A percentile compares a stretch with the other conserved stretches of the same genome.
phyloP scores from a whole-genome alignment of 2,329 filamentous ascomycete species.

The Ophiosphaerella narmari region DNA sequence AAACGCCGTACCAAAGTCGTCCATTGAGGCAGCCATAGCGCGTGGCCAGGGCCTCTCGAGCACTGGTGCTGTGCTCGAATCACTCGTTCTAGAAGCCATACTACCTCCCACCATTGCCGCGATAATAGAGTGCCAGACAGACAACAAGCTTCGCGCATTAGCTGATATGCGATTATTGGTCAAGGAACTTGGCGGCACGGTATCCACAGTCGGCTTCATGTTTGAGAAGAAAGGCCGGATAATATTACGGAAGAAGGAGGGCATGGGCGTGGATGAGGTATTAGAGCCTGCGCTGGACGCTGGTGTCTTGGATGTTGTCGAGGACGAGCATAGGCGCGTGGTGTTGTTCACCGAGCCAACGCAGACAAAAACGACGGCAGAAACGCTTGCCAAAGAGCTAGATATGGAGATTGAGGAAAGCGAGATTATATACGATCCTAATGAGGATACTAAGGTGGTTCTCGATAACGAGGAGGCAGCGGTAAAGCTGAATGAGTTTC shows the following conservation, averaged over 20 bases:
- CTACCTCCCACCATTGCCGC: slow-evolving; percentile 74
- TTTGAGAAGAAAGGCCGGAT: slow-evolving; percentile 82
- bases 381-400: slow-evolving; percentile 66
- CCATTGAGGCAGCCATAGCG: slow-evolving; percentile 84
- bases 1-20: slow-evolving; percentile 79
- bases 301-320: slow-evolving; percentile 75
- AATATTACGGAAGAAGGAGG: slow-evolving; percentile 66
- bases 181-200: slow-evolving; percentile 71
- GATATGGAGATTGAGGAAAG: slow-evolving; percentile 71
- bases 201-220: slow-evolving; percentile 78
- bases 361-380: slow-evolving; percentile 66
- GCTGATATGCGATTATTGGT: slow-evolving; percentile 73
- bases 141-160: slow-evolving; percentile 74
- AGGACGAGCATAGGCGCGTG: slow-evolving; percentile 70
- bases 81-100: slow-evolving; percentile 77
- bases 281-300: slow-evolving; percentile 84
- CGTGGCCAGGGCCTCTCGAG: slow-evolving; percentile 84
- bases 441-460: slow-evolving; percentile 74
- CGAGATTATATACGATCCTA: slow-evolving; percentile 85
- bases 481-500: slow-evolving; percentile 63
- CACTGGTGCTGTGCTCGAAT: slow-evolving; percentile 76
- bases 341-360: slow-evolving; percentile 72
- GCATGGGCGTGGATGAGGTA: slow-evolving; percentile 67
- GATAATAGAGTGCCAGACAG: slow-evolving; percentile 84
- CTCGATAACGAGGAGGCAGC: slow-evolving; percentile 63